phyloP scores from a whole-genome alignment of 78 protist genomes.

The Speleostelium caveatum region DNA sequence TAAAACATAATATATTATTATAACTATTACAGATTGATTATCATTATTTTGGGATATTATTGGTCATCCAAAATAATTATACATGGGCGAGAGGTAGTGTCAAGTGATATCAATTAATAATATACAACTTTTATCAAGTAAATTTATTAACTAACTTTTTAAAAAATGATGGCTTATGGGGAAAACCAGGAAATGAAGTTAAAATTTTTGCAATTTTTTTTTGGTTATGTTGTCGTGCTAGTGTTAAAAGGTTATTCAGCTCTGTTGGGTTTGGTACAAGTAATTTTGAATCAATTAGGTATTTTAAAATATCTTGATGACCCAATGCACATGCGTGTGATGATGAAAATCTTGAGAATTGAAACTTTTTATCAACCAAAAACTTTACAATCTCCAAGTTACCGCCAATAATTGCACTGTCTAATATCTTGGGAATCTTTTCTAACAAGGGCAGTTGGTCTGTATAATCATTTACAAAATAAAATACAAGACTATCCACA shows the following conservation, averaged over 20 bases:
- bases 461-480: no score
- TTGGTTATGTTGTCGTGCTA: not conserved
- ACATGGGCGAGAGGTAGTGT: no score
- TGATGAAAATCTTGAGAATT: not conserved
- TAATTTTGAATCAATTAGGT: not conserved
- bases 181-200: not conserved
- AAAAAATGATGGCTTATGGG: not conserved
- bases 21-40: no score
- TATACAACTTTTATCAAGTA: no score
- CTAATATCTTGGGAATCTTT: not conserved
- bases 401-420: not conserved
- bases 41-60: no score
- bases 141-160: not conserved
- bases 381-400: constrained; percentile 11
- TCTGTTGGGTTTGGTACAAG: not conserved
- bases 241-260: not conserved
- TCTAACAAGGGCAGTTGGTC: no score
- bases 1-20: no score
- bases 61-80: no score
- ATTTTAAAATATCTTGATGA: not conserved
- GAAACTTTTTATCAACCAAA: not conserved
- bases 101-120: no score
- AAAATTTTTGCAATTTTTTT: no score
- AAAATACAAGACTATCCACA: no score
- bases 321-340: not conserved